These are phyloP conservation scores for Pilasporangium apinafurcum DNA, from an alignment of 352 stramenopile species.

Conservation along the genomic window DNA sequence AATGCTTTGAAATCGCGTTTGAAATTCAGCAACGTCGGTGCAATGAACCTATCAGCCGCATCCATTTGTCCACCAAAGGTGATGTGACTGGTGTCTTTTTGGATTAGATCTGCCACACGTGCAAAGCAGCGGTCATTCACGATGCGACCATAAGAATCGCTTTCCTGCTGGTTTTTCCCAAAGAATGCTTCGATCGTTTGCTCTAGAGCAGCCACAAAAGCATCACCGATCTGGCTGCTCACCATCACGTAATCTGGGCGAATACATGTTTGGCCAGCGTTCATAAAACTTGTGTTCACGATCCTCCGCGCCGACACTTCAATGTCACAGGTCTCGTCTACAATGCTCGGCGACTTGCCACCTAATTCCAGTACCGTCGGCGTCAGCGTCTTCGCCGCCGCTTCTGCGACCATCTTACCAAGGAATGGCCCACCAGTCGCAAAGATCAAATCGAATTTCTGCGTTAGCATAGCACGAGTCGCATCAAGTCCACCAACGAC, in stretches of 20 bases:
- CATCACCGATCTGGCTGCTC: slow-evolving; percentile 53
- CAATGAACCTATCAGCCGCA: slow-evolving; percentile 67
- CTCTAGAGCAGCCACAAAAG: slow-evolving; percentile 33
- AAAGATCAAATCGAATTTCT: slow-evolving; percentile 81
- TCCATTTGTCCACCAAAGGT: slow-evolving; percentile 57
- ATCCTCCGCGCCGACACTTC: slow-evolving; percentile 69
- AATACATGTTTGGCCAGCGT: slow-evolving; percentile 92
- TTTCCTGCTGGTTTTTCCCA: slow-evolving; percentile 39
- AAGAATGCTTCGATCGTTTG: slow-evolving; percentile 41
- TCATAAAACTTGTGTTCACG: slow-evolving; percentile 80
- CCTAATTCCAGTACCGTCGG: slow-evolving; percentile 94
- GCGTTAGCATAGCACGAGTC: slow-evolving; percentile 50
- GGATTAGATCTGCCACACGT: slow-evolving; percentile 27
- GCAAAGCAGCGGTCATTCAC: slow-evolving; percentile 8
- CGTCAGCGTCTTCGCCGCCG: slow-evolving; percentile 91
- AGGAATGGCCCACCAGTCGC: slow-evolving; percentile 65
- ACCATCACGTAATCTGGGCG: slow-evolving; percentile 91
- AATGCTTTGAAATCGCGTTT: slow-evolving; percentile 54
- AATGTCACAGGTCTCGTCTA: slow-evolving; percentile 57
- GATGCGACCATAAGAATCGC: slow-evolving; percentile 37
- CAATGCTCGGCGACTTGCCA: slow-evolving; percentile 88
- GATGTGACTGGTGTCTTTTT: slow-evolving; percentile 50
- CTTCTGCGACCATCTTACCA: slow-evolving; percentile 89
- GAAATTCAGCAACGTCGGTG: slow-evolving; percentile 87
- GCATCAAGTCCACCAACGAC: slow-evolving; percentile 64